Percentiles rank a stretch among this genome's conserved stretches.
Evolutionary conservation across 768 basidiomycete genomes (phyloP).

Genomic region (Antrodiella citrinella): DNA sequence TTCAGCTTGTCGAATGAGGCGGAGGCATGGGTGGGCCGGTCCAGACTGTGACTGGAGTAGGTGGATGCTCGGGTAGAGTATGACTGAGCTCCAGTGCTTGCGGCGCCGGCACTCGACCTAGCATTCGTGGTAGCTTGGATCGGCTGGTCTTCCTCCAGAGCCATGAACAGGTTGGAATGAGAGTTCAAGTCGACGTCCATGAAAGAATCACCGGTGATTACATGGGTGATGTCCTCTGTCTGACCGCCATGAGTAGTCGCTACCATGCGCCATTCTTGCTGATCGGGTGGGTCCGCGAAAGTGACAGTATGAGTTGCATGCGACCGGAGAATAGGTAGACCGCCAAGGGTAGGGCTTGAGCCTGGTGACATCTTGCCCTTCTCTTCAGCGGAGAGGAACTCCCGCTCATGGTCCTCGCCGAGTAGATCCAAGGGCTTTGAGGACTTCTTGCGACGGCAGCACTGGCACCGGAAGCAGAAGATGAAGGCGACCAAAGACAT

Average conservation of each 20-base stretch:
- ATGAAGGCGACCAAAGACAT: constrained; percentile 1
- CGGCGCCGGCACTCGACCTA: constrained; percentile 16
- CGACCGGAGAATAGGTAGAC: background rate
- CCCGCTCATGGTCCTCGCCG: background rate
- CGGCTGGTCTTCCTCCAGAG: background rate
- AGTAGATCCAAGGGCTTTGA: background rate
- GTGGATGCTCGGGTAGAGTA: constrained; percentile 22
- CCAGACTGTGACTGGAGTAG: constrained; percentile 17
- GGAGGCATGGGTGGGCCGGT: background rate
- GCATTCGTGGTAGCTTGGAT: background rate
- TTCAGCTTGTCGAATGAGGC: constrained; percentile 2
- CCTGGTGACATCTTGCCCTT: background rate
- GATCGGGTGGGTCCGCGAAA: background rate
- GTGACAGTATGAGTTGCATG: background rate
- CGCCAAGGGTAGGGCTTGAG: background rate
- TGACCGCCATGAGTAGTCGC: constrained; percentile 8
- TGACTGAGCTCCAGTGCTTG: constrained; percentile 19
- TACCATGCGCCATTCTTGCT: constrained; percentile 11
- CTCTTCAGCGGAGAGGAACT: background rate
- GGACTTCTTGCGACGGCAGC: background rate
- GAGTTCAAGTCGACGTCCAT: background rate
- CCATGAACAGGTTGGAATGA: background rate
- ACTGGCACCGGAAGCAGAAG: constrained; percentile 9
- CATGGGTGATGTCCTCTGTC: constrained; percentile 21
- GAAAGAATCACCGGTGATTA: constrained; percentile 15